phyloP scores from a whole-genome alignment of 2,329 filamentous ascomycete species.

The Epichloe hybrida region DNA sequence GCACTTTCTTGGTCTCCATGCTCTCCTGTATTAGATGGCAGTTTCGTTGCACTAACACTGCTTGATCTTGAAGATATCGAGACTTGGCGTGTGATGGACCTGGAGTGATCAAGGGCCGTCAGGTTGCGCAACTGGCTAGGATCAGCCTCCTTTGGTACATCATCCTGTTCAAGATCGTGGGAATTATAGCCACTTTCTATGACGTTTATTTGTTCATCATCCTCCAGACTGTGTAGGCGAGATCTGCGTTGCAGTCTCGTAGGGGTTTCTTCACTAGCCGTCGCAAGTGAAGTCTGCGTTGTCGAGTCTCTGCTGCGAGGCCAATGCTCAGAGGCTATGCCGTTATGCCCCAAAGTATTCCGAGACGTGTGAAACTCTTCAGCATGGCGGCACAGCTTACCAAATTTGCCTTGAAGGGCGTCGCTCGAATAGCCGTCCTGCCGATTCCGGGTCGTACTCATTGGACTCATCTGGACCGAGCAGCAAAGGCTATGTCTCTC shows the following conservation, averaged over 20 bases:
- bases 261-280: neutral
- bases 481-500: constrained; percentile 21
- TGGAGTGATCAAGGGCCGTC: neutral
- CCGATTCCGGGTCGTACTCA: neutral
- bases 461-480: constrained; percentile 5
- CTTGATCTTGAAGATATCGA: neutral
- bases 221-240: neutral
- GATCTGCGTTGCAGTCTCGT: neutral
- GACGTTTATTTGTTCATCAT: neutral
- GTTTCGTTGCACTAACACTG: neutral
- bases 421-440: constrained; percentile 8
- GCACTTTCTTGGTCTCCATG: neutral
- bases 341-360: constrained; percentile 22
- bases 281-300: neutral
- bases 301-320: constrained; percentile 2
- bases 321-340: constrained; percentile 6
- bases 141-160: neutral
- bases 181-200: neutral
- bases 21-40: neutral
- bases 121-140: too few species aligned
- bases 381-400: constrained; percentile 19
- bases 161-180: neutral
- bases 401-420: constrained; percentile 12
- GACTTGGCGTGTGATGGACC: neutral
- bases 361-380: constrained; percentile 20